Evolutionary conservation across 75 land plant species (phyloP).

Genomic region (Cryptomeria japonica): DNA sequence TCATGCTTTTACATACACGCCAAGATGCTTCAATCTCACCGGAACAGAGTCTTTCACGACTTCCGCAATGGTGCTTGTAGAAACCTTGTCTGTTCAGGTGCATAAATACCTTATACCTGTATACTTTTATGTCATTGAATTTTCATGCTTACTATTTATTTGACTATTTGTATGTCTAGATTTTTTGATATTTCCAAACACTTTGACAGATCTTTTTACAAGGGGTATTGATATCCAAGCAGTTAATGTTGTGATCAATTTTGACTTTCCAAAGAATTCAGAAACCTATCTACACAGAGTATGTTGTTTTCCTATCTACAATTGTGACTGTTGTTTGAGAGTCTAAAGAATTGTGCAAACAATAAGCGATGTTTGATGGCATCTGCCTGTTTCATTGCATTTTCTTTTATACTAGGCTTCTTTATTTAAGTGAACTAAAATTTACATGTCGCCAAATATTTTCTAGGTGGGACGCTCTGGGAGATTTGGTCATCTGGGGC

Average conservation of each 20-base stretch:
- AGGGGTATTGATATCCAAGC: constrained; percentile 45
- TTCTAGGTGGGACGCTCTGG: constrained; percentile 43
- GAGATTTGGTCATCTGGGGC: constrained; percentile 43
- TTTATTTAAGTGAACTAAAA: background rate
- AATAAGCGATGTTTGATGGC: background rate
- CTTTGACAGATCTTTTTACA: constrained; percentile 37
- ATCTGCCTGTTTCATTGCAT: constrained; percentile 1
- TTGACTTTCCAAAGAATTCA: constrained; percentile 44
- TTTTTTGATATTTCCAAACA: constrained; percentile 9
- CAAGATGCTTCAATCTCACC: constrained; percentile 42
- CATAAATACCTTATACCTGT: background rate
- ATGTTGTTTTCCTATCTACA: constrained; percentile 6
- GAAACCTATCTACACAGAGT: constrained; percentile 47
- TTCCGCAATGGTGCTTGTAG: constrained; percentile 43
- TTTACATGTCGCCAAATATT: background rate
- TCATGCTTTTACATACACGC: constrained; percentile 47
- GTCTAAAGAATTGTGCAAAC: background rate
- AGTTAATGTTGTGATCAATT: constrained; percentile 43
- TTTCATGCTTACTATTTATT: background rate
- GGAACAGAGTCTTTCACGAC: constrained; percentile 41
- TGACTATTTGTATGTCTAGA: background rate
- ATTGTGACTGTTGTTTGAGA: background rate
- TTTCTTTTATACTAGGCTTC: background rate
- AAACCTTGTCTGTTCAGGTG: constrained; percentile 42
- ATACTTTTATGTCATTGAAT: background rate